These are phyloP conservation scores for Eimeria tenella DNA, from an alignment of 169 alveolate species.

Conservation along the genomic window DNA sequence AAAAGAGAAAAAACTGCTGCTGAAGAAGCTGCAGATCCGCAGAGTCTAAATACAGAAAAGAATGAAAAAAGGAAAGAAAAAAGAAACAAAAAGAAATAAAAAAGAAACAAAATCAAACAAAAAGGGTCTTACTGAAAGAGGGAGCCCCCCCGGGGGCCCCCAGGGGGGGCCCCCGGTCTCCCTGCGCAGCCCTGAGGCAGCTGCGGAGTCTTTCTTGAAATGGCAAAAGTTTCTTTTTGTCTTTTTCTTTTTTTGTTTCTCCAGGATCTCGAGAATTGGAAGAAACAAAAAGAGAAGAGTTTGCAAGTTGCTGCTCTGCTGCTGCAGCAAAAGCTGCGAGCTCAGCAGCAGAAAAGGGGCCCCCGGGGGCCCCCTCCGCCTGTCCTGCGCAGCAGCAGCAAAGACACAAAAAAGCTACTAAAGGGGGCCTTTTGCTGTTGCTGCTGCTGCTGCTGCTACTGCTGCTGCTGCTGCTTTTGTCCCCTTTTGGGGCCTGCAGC, in stretches of 20 bases:
- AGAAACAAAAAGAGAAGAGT: background rate
- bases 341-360: slow-evolving; percentile 30
- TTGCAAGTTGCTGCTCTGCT: background rate
- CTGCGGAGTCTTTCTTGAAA: slow-evolving; percentile 1
- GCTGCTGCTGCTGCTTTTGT: background rate
- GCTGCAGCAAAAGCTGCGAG: slow-evolving; percentile 25
- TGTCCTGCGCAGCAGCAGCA: background rate
- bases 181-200: background rate
- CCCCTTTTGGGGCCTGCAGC: background rate
- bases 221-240: background rate
- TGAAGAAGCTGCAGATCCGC: too few species aligned
- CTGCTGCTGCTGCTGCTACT: background rate
- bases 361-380: background rate
- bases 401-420: background rate
- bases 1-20: too few species aligned
- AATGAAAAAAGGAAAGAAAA: background rate
- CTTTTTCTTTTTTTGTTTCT: background rate
- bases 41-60: too few species aligned
- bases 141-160: background rate
- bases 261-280: background rate
- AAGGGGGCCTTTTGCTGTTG: background rate
- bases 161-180: background rate
- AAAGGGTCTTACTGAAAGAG: background rate
- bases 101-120: background rate
- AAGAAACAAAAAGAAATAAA: too few species aligned